phyloP scores from a whole-genome alignment of 768 basidiomycete species.

The Trametes gibbosa region DNA sequence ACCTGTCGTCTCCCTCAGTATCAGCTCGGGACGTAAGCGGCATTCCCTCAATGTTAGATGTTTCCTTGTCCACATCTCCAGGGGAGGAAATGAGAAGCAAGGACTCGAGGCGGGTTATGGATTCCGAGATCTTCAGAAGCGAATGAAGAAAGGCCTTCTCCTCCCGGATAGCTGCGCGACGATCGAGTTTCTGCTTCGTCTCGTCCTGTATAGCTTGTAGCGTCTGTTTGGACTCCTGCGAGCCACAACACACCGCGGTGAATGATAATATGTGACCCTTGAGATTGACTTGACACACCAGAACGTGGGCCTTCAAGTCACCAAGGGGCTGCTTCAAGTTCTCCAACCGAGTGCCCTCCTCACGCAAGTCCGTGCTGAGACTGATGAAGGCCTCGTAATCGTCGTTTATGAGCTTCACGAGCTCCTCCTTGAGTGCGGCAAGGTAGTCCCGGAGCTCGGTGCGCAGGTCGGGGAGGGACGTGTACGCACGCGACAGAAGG shows the following conservation, averaged over 20 bases:
- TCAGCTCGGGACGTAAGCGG: constrained; percentile 36
- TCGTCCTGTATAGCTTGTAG: constrained; percentile 67
- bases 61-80: constrained; percentile 38
- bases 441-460: constrained; percentile 86
- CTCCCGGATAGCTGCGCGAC: constrained; percentile 74
- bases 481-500: constrained; percentile 80
- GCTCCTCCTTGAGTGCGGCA: constrained; percentile 81
- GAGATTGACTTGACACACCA: constrained; percentile 46
- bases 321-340: constrained; percentile 66
- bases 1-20: constrained; percentile 41
- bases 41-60: constrained; percentile 34
- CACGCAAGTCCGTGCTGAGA: constrained; percentile 87
- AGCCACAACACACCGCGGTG: background rate
- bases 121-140: constrained; percentile 90
- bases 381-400: constrained; percentile 99
- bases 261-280: background rate
- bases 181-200: constrained; percentile 74
- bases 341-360: constrained; percentile 73
- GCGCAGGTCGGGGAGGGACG: constrained; percentile 84
- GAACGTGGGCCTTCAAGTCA: constrained; percentile 60
- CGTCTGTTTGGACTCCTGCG: constrained; percentile 58
- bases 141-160: constrained; percentile 87
- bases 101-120: constrained; percentile 82
- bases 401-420: constrained; percentile 94
- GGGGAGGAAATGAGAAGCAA: constrained; percentile 70